Base-by-base conservation (phyloP, 768 basidiomycete species). In the Suillus occidentalis region DNA sequence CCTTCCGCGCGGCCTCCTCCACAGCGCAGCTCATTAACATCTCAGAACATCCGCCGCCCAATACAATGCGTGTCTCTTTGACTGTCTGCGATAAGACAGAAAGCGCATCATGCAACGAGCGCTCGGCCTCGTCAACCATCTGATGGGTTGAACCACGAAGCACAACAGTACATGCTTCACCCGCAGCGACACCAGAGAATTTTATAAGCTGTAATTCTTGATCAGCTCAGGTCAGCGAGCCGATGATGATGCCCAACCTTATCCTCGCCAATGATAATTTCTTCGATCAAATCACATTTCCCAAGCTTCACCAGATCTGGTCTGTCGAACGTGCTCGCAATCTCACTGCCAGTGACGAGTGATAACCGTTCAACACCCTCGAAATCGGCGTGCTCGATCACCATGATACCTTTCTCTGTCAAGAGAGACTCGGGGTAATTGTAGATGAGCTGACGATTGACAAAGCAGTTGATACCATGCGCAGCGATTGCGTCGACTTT, bases 191-290 rank as follows among this genome's bases (percentile, higher is more conserved):
- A 52, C 97, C 97, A 10, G 97, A 99, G 84, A 99, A 99, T 80
- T 99, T 99, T 82, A 99, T 97, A 67, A 99, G 85, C 96, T 99
- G 70, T 34, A 13, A 18, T 0, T 22, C 16, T 34, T 6, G 0
- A 40, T 72, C 36, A 72, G 65, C 61, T 36, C 22, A n/a, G 22
- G 2, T 31, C 18, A 45, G 20, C 31, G 34, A 14, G 22, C 40
- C 36, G 4, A 61, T 28, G 14, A 47, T 40, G 6, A 28, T n/a
- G 62, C 81, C 34, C 28, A 66, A 95, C 97, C 88, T 95, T 97
- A 78, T 99, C 97, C 80, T 99, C 97, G 20, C 97, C 97, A 68
- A 99, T 98, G 85, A 99, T 98, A 71, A 99, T 90, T 81, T 99
- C 97, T 79, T 99, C 97, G 63, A 99, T 97, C 67, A 95, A 74